A percentile compares a stretch with the other conserved stretches of the same genome.
phyloP scores from a whole-genome alignment of 495 filamentous ascomycete genomes.

The Cryomyces minteri region DNA sequence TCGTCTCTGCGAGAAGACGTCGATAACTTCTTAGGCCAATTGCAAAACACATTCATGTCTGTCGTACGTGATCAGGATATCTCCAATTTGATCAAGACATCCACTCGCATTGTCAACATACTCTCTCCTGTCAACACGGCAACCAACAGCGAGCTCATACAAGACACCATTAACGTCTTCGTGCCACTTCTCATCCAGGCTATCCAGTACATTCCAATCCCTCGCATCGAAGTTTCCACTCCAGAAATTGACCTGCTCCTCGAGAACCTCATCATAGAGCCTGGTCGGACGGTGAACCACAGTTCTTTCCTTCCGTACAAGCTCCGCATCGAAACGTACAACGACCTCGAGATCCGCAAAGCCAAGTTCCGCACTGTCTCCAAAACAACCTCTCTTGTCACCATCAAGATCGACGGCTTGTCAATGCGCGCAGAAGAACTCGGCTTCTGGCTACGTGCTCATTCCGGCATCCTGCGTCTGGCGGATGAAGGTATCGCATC shows the following conservation, averaged over 20 bases:
- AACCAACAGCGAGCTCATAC: slow-evolving; percentile 47
- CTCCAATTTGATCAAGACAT: slow-evolving; percentile 43
- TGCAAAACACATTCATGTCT: slow-evolving; percentile 44
- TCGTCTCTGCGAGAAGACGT: slow-evolving; percentile 53
- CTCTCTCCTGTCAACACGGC: slow-evolving; percentile 39
- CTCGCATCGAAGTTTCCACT: slow-evolving; percentile 64
- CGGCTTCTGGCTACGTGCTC: slow-evolving; percentile 58
- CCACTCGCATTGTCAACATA: slow-evolving; percentile 42
- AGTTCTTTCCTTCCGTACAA: slow-evolving; percentile 80
- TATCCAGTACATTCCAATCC: slow-evolving; percentile 76
- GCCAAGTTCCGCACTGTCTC: slow-evolving; percentile 52
- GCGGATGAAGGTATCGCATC: slow-evolving; percentile 69
- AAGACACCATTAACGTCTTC: slow-evolving; percentile 59
- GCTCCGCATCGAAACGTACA: slow-evolving; percentile 62
- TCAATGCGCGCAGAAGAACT: slow-evolving; percentile 69
- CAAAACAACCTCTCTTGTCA: slow-evolving; percentile 47
- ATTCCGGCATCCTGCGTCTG: slow-evolving; percentile 45
- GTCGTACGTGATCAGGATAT: slow-evolving; percentile 53
- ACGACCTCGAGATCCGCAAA: slow-evolving; percentile 72
- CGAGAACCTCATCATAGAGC: slow-evolving; percentile 82
- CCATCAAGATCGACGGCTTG: slow-evolving; percentile 59
- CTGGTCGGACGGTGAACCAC: slow-evolving; percentile 65
- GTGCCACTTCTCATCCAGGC: slow-evolving; percentile 56
- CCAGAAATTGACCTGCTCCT: slow-evolving; percentile 71
- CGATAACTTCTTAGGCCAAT: slow-evolving; percentile 50